phyloP scores from a whole-genome alignment of 1,139 yeast genomes.

The Saccharomyces hybrid region DNA sequence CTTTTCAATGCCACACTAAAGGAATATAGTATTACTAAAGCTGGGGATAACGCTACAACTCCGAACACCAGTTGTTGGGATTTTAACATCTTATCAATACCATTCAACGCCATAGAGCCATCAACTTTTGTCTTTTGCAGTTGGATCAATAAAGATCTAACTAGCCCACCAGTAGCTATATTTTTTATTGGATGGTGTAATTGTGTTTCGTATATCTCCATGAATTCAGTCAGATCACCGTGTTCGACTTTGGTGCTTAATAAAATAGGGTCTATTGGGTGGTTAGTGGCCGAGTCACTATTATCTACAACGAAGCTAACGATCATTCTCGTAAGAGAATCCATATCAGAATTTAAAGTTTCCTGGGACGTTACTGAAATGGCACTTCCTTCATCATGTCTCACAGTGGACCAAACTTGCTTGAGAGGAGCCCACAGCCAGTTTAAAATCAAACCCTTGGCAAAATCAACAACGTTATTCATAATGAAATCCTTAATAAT shows the following conservation, averaged over 20 bases:
- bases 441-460: conserved; percentile 59
- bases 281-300: conserved; percentile 5
- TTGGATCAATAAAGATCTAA: conserved; percentile 76
- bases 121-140: conserved; percentile 93
- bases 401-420: conserved; percentile 67
- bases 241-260: conserved; percentile 41
- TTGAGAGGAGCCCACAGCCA: conserved; percentile 79
- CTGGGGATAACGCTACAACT: conserved; percentile 80
- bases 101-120: conserved; percentile 81
- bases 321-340: conserved; percentile 83
- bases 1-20: conserved; percentile 9
- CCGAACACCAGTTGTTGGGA: conserved; percentile 93
- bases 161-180: conserved; percentile 57
- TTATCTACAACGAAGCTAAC: conserved; percentile 56
- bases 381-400: conserved; percentile 67
- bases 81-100: conserved; percentile 81
- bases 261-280: conserved; percentile 14
- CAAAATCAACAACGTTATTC: conserved; percentile 55
- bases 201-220: conserved; percentile 75
- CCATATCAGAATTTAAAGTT: conserved; percentile 68
- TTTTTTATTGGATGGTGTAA: conserved; percentile 63
- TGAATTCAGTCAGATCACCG: conserved; percentile 73
- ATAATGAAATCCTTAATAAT: conserved; percentile 50
- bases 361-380: conserved; percentile 75
- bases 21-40: conserved; percentile 43